Evolutionary conservation across 2,329 filamentous ascomycete species (phyloP), one percentile per base, ranked within the genome.

Genomic region (Microsporum ferrugineum): DNA sequence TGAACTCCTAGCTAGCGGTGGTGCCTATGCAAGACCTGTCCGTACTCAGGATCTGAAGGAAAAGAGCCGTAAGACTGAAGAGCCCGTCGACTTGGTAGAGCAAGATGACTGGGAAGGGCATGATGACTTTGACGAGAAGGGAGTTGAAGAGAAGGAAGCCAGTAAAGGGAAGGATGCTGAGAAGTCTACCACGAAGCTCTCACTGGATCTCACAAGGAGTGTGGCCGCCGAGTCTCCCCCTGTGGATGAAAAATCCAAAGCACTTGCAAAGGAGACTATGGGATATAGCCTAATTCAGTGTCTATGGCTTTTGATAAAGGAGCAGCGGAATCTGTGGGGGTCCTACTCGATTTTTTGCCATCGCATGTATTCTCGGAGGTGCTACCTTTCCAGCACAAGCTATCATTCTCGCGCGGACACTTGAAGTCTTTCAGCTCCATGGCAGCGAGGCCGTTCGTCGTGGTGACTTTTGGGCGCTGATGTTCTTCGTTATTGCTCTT

Each of bases 401-500:
- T 27, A 72, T 84, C 4, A 80, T 86, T 45, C 85, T 86, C 62
- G 84, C 83, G 51, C 79, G 82, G 68, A 82, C 81, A 1, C 77
- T 86, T 53, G 80, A 80, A 23, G 77, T 72, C 43, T 72, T 86
- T 41, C 83, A 78, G 62, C 77, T 80, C 0, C 85, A 82, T 70
- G 76, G 80, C 41, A 72, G 74, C 12, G 70, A 75, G 1, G 71
- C 73, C 3, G 75, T 73, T 10, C 83, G 85, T 51, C 73, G 76
- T 31, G 82, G 82, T 5, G 71, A 77, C 43, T 78, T 86, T 64
- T 84, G 80, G 41, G 80, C 80, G 0, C 75, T 83, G 2, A 76
- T 86, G 68, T 82, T 84, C 71, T 85, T 86, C 67, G 78, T 84
- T 66, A 75, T 86, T 2, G 83, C 81, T 1, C 76, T 80, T 41